A percentile compares a stretch with the other conserved stretches of the same genome.
Evolutionary conservation across 768 basidiomycete genomes (phyloP).

Genomic region (Phylloporus sp.): DNA sequence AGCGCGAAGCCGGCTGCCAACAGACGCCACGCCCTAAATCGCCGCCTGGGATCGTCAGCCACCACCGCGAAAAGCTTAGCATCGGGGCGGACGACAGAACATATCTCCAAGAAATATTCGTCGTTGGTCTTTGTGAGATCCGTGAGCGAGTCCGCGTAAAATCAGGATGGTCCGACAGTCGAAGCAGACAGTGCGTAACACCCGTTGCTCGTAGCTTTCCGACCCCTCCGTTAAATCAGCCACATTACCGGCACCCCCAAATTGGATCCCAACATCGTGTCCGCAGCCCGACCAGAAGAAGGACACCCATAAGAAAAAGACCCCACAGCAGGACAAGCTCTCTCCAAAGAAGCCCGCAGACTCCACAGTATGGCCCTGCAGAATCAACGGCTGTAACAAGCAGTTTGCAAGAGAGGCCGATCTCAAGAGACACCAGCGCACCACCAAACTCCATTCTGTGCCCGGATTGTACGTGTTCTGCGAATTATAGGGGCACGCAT

Average conservation of each 20-base stretch:
- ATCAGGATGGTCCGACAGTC: constrained; percentile 30
- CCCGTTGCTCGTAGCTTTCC: constrained; percentile 7
- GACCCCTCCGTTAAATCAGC: constrained; percentile 21
- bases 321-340: constrained; percentile 40
- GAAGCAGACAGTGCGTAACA: constrained; percentile 32
- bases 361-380: constrained; percentile 69
- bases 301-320: constrained; percentile 38
- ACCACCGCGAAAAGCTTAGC: constrained; percentile 17
- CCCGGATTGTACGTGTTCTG: constrained; percentile 57
- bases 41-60: constrained; percentile 26
- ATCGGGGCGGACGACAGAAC: constrained; percentile 5
- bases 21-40: constrained; percentile 25
- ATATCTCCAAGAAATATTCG: background rate
- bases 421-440: constrained; percentile 75
- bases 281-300: constrained; percentile 39
- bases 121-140: constrained; percentile 10
- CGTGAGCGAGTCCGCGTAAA: constrained; percentile 14
- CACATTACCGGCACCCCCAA: constrained; percentile 13
- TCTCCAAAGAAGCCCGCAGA: constrained; percentile 45
- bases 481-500: constrained; percentile 14
- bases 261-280: constrained; percentile 7
- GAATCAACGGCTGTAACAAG: constrained; percentile 76
- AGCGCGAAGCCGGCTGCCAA: constrained; percentile 15
- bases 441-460: constrained; percentile 70
- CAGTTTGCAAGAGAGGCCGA: constrained; percentile 80